Evolutionary conservation across 176 grass and related monocot genomes (phyloP).

Genomic region (Poa annua): DNA sequence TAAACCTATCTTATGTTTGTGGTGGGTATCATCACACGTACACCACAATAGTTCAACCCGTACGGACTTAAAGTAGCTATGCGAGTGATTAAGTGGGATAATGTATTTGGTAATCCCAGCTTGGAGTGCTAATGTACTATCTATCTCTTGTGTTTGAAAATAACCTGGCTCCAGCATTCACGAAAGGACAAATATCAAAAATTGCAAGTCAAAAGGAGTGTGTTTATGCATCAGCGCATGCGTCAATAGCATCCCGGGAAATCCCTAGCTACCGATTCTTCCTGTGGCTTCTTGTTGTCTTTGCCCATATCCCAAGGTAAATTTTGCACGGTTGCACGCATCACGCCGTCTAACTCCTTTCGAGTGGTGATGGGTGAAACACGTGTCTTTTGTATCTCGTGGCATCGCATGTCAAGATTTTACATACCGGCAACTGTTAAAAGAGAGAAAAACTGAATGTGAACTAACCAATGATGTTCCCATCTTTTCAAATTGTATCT

Average conservation of each 20-base stretch:
- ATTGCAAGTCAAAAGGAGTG: slow-evolving; percentile 15
- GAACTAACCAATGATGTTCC: too few species aligned
- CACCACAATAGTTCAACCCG: neutral
- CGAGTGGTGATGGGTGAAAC: too few species aligned
- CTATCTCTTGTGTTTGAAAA: neutral
- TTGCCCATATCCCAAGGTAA: neutral
- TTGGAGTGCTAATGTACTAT: neutral
- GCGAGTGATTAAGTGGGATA: neutral
- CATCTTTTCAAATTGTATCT: too few species aligned
- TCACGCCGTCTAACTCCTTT: neutral
- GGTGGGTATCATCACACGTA: slow-evolving; percentile 45
- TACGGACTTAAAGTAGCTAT: neutral
- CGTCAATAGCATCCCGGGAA: slow-evolving; percentile 36
- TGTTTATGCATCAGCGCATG: slow-evolving; percentile 43
- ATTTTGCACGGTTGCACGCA: neutral
- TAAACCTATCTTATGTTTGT: slow-evolving; percentile 39
- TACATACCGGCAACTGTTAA: neutral
- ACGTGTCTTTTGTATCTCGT: too few species aligned
- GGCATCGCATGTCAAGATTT: neutral
- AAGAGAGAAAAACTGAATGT: too few species aligned
- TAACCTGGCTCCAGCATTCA: neutral
- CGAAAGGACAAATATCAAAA: neutral
- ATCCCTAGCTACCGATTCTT: neutral
- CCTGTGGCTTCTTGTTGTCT: neutral
- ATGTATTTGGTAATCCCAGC: neutral